These are phyloP conservation scores for Populus hybrid DNA, from an alignment of 441 rosid genomes.

Conservation along the genomic window DNA sequence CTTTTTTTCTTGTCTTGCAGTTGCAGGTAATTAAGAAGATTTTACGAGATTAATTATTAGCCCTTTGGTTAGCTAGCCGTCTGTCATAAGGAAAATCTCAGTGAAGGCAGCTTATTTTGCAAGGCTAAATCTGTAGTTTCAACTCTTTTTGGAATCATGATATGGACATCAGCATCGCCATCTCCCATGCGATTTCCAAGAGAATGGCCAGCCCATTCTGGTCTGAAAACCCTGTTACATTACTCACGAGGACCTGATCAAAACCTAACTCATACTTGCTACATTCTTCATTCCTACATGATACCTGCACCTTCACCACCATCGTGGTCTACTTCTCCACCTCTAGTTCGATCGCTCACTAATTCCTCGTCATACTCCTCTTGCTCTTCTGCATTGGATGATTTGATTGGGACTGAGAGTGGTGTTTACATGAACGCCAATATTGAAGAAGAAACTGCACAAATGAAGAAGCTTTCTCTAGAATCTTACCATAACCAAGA, in stretches of 20 bases:
- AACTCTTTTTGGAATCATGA: constrained; percentile 17
- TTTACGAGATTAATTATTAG: not conserved
- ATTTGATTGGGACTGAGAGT: constrained; percentile 39
- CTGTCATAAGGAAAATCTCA: constrained; percentile 12
- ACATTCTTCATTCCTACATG: constrained; percentile 21
- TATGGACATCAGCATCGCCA: constrained; percentile 12
- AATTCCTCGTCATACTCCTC: constrained; percentile 16
- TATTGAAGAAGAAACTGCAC: not conserved
- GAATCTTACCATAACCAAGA: not conserved
- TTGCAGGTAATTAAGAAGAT: not conserved
- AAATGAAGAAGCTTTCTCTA: not conserved
- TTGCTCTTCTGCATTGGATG: constrained; percentile 24
- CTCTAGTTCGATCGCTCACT: constrained; percentile 9
- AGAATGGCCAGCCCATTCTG: constrained; percentile 8
- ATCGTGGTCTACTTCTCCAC: not conserved
- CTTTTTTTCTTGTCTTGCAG: constrained; percentile 2
- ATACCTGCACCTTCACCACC: not conserved
- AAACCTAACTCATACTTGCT: not conserved
- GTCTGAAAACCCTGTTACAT: constrained; percentile 34
- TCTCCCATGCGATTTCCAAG: constrained; percentile 23
- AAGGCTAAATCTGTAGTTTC: constrained; percentile 21
- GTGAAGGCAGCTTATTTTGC: constrained; percentile 12
- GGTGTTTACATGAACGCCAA: constrained; percentile 27
- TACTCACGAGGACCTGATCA: not conserved
- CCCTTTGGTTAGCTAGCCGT: not conserved